These are phyloP conservation scores for Omphalea diandra DNA, from an alignment of 441 rosid species.

Conservation along the genomic window DNA sequence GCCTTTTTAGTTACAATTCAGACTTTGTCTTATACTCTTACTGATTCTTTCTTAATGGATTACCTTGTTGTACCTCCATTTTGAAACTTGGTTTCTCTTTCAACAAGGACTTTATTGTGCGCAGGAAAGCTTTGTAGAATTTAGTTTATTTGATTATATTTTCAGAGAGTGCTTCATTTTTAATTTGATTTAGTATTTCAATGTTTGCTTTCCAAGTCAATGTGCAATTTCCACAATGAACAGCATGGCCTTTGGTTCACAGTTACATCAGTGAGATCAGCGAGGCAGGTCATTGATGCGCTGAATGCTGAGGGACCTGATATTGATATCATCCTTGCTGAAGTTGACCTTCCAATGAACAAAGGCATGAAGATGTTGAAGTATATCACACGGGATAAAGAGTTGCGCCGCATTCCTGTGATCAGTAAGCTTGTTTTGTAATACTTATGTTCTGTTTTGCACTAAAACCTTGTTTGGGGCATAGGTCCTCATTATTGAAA, in stretches of 20 bases:
- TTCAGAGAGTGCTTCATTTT: background rate
- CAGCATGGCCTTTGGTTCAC: slow-evolving; percentile 27
- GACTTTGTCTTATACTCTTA: background rate
- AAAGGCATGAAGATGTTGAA: slow-evolving; percentile 97
- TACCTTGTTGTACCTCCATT: background rate
- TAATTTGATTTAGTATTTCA: background rate
- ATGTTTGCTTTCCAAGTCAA: slow-evolving; percentile 11
- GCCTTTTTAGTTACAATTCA: background rate
- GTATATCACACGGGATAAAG: slow-evolving; percentile 81
- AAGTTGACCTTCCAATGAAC: slow-evolving; percentile 92
- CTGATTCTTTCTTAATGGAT: background rate
- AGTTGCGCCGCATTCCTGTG: slow-evolving; percentile 83
- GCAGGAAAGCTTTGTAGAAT: background rate
- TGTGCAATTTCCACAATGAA: slow-evolving; percentile 1
- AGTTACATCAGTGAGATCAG: slow-evolving; percentile 89
- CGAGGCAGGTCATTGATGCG: slow-evolving; percentile 95
- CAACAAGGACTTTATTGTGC: slow-evolving; percentile 2
- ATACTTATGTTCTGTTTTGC: slow-evolving; percentile 1
- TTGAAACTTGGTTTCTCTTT: background rate
- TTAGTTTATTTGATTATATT: background rate
- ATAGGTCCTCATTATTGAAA: slow-evolving; percentile 19
- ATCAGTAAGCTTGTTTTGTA: slow-evolving; percentile 65
- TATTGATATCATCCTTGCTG: slow-evolving; percentile 90
- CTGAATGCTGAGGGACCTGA: slow-evolving; percentile 95
- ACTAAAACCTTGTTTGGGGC: slow-evolving; percentile 5